Base-by-base conservation (phyloP, 2,329 filamentous ascomycete species). In the Claviceps pazoutovae region DNA sequence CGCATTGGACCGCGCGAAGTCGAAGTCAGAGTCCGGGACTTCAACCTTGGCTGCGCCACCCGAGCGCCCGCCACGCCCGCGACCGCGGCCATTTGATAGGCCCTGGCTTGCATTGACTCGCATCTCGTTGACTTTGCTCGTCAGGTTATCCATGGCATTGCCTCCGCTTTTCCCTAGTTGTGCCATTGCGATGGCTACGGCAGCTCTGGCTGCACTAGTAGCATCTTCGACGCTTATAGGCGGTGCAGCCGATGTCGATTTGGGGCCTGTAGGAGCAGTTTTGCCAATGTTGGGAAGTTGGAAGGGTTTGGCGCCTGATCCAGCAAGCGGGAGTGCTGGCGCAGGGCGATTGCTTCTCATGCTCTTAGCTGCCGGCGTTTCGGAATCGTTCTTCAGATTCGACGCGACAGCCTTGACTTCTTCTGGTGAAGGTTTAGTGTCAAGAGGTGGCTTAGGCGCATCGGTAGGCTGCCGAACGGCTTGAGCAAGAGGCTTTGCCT, bases 21-120 rank as follows among this genome's bases (percentile, higher is more conserved):
- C 91, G 60, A 90, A 98, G 63, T 97, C 93, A 1, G 87, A 83
- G 47, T 85, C 80, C 0, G 93, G 93, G 2, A 98, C 87, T 50
- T 95, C 90, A 36, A 97, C 81, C 70, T 88, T 93, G 59, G 76
- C 72, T 48, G 75, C 55, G 9, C 48, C 51, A 38, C 57, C 56
- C 23, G 66, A 66, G 38, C 74, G 70, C 14, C 72, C 72, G 11
- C 73, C 74, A 50, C 74, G 71, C 1, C 72, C 71, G 53, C 74
- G 72, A 23, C 71, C 71, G 47, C 79, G 75, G 43, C 74, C 68
- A 21, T 68, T 64, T n/a, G 74, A 66, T 8, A 73, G 72, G 19
- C 72, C 71, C 46, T 72, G 68, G 6, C 72, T 69, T 11, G 83
- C 80, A 54, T 80, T 80, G 4, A 82, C 70, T 53, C 84, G 77